A percentile compares a stretch with the other conserved stretches of the same genome.
Evolutionary conservation across 2,329 filamentous ascomycete genomes (phyloP).

Genomic region (Chaetomium globosum): DNA sequence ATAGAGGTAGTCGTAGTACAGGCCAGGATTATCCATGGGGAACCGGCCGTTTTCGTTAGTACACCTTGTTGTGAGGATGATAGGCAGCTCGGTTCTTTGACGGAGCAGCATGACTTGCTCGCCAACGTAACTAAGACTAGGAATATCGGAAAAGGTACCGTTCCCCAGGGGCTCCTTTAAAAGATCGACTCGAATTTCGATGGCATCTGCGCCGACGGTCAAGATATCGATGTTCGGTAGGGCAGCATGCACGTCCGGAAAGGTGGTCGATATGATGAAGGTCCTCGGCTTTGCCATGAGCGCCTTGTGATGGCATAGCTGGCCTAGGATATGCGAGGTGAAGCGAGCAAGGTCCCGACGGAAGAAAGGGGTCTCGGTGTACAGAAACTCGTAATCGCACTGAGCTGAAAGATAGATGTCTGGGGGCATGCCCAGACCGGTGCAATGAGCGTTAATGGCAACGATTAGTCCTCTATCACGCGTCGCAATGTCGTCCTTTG

Average conservation of each 20-base stretch:
- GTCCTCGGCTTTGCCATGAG: slow-evolving; percentile 77
- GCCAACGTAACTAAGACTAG: slow-evolving; percentile 80
- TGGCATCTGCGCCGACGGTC: slow-evolving; percentile 82
- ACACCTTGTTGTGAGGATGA: slow-evolving; percentile 85
- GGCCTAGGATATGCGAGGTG: slow-evolving; percentile 76
- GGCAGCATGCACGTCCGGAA: slow-evolving; percentile 80
- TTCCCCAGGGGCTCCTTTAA: slow-evolving; percentile 70
- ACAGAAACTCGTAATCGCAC: slow-evolving; percentile 86
- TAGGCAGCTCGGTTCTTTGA: slow-evolving; percentile 83
- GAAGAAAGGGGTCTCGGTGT: slow-evolving; percentile 71
- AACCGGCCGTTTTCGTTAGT: slow-evolving; percentile 81
- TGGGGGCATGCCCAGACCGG: slow-evolving; percentile 70
- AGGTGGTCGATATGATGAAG: slow-evolving; percentile 85
- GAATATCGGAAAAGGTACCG: slow-evolving; percentile 65
- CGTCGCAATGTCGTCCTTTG: slow-evolving; percentile 60
- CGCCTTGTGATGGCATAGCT: slow-evolving; percentile 76
- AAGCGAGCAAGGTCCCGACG: slow-evolving; percentile 78
- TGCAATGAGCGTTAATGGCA: slow-evolving; percentile 75
- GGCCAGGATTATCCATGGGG: slow-evolving; percentile 74
- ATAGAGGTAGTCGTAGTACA: slow-evolving; percentile 80
- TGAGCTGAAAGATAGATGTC: slow-evolving; percentile 64
- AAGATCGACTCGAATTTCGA: slow-evolving; percentile 82
- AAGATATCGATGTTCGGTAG: slow-evolving; percentile 84
- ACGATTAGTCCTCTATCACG: slow-evolving; percentile 64
- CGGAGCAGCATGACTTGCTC: slow-evolving; percentile 83